Evolutionary conservation across 106 monocot genomes (phyloP).

Genomic region (Vanilla planifolia): DNA sequence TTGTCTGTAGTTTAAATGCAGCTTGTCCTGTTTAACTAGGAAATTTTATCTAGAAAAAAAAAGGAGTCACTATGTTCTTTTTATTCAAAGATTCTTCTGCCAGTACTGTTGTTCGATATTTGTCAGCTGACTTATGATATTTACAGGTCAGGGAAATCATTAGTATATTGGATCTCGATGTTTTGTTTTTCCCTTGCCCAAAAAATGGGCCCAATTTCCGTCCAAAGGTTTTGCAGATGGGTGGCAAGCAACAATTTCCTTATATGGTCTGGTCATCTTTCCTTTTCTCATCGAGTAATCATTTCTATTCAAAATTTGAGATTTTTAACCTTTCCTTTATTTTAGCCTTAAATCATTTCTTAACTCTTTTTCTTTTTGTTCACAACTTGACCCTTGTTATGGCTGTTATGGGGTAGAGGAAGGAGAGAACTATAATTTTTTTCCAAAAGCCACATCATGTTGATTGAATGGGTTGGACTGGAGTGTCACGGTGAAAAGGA

Average conservation of each 20-base stretch:
- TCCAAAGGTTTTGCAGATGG: slow-evolving; percentile 74
- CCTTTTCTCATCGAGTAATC: not conserved
- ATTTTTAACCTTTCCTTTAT: not conserved
- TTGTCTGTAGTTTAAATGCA: not conserved
- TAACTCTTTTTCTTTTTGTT: too few species aligned
- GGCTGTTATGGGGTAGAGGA: too few species aligned
- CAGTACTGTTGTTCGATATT: slow-evolving; percentile 2
- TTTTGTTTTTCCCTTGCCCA: slow-evolving; percentile 92
- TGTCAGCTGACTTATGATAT: slow-evolving; percentile 4
- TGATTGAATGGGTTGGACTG: too few species aligned
- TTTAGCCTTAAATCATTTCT: too few species aligned
- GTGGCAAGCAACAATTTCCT: slow-evolving; percentile 93
- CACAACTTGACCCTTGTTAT: too few species aligned
- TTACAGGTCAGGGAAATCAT: slow-evolving; percentile 92
- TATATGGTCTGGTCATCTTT: slow-evolving; percentile 63
- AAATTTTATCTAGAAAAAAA: not conserved
- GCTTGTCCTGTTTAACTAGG: not conserved
- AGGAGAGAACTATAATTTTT: too few species aligned
- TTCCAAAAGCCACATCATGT: too few species aligned
- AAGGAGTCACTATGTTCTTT: not conserved
- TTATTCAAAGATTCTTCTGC: slow-evolving; percentile 1
- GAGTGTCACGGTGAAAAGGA: too few species aligned
- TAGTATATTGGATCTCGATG: slow-evolving; percentile 82
- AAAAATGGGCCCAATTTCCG: slow-evolving; percentile 90
- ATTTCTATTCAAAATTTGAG: not conserved